Conservation (phyloP, 331 rosid genomes). For the Stylosanthes scabra region DNA sequence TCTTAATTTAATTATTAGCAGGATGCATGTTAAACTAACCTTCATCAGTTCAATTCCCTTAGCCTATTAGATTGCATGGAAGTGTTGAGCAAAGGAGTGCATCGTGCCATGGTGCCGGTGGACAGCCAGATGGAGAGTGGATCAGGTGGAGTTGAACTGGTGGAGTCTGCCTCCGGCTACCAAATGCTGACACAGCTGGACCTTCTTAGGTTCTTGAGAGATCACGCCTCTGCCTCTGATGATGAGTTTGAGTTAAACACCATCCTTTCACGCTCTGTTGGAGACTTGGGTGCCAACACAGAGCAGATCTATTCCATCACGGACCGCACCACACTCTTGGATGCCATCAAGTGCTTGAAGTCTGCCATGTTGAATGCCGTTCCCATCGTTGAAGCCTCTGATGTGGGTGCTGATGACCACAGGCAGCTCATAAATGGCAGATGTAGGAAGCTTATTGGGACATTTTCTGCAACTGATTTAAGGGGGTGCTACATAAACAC, state of each 20-base stretch:
- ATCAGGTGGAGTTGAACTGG: constrained; percentile 67
- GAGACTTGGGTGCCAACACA: constrained; percentile 59
- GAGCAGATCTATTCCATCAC: constrained; percentile 70
- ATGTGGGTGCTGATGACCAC: constrained; percentile 53
- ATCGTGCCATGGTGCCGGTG: constrained; percentile 73
- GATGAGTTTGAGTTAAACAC: constrained; percentile 25
- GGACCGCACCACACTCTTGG: constrained; percentile 61
- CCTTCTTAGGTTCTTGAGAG: constrained; percentile 62
- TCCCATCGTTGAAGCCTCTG: constrained; percentile 65
- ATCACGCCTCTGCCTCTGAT: constrained; percentile 35
- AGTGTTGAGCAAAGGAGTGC: constrained; percentile 92
- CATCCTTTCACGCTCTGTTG: constrained; percentile 42
- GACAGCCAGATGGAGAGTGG: constrained; percentile 60
- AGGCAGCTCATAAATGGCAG: constrained; percentile 68
- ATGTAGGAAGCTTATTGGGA: constrained; percentile 67
- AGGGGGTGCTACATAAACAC: constrained; percentile 69
- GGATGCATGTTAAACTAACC: too few relatives aligned
- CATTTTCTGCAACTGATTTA: constrained; percentile 79
- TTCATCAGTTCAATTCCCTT: background rate
- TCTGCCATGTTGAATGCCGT: constrained; percentile 72
- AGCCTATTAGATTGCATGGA: constrained; percentile 91
- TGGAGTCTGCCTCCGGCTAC: constrained; percentile 72
- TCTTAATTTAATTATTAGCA: too few relatives aligned
- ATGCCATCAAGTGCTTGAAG: constrained; percentile 77
- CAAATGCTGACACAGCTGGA: constrained; percentile 89